phyloP scores from a whole-genome alignment of 2,329 filamentous ascomycete genomes.

The Cytospora piceicola region DNA sequence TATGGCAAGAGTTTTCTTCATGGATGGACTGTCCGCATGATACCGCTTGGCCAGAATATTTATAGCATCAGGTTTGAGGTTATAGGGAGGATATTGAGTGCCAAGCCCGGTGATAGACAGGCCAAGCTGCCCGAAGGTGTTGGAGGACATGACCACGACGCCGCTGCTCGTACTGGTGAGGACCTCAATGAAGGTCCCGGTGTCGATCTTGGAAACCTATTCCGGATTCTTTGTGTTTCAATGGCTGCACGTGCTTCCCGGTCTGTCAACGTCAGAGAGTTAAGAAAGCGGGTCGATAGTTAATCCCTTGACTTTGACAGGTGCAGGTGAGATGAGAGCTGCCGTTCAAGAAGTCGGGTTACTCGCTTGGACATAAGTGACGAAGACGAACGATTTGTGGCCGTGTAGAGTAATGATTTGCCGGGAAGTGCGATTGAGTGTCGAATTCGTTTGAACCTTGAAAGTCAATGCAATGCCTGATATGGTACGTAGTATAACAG shows the following conservation, averaged over 20 bases:
- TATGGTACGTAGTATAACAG: neutral
- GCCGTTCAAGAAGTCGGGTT: neutral
- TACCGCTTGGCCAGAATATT: slow-evolving; percentile 58
- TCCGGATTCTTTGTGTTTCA: slow-evolving; percentile 1
- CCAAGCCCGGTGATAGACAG: slow-evolving; percentile 65
- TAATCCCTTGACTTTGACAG: neutral
- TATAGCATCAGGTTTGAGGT: slow-evolving; percentile 54
- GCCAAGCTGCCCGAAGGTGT: slow-evolving; percentile 54
- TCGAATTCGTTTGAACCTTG: neutral
- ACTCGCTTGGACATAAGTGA: neutral
- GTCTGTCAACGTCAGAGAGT: slow-evolving; percentile 6
- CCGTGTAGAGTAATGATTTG: neutral
- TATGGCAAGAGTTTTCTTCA: slow-evolving; percentile 65
- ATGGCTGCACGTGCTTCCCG: slow-evolving; percentile 14
- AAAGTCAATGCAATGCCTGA: neutral
- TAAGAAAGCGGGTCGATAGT: neutral
- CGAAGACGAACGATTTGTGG: neutral
- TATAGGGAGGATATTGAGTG: slow-evolving; percentile 62
- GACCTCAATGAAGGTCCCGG: neutral
- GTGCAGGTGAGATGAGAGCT: neutral
- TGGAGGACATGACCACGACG: slow-evolving; percentile 44
- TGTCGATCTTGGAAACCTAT: neutral
- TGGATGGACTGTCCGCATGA: slow-evolving; percentile 63
- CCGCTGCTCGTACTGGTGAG: neutral
- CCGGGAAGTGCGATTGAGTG: neutral